Evolutionary conservation across 1,139 yeast species (phyloP).

Genomic region (Yamadazyma friedrichii): DNA sequence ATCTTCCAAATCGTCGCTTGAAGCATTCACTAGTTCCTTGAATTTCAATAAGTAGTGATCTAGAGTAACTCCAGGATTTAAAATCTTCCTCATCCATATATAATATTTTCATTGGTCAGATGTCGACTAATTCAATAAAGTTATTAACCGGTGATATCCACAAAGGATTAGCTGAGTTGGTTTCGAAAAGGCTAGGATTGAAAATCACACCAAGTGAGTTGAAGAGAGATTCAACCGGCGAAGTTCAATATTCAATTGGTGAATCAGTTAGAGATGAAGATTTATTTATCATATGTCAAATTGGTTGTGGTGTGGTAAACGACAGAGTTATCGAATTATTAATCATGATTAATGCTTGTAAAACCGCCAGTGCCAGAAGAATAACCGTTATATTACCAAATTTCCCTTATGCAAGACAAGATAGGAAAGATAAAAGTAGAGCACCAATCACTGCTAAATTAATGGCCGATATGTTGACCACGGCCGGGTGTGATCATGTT

Average conservation of each 20-base stretch:
- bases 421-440: conserved; percentile 75
- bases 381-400: conserved; percentile 79
- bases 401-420: conserved; percentile 83
- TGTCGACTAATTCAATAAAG: conserved; percentile 85
- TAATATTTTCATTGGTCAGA: conserved; percentile 16
- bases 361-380: conserved; percentile 75
- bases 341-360: conserved; percentile 73
- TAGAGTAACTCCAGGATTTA: too few relatives aligned
- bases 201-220: conserved; percentile 65
- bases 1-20: neutral
- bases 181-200: conserved; percentile 63
- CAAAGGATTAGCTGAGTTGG: conserved; percentile 78
- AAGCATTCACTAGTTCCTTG: neutral
- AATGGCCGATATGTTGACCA: conserved; percentile 70
- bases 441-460: conserved; percentile 82
- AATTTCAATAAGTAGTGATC: too few relatives aligned
- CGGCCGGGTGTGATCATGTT: conserved; percentile 81
- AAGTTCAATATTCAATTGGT: conserved; percentile 87
- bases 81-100: neutral
- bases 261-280: conserved; percentile 98
- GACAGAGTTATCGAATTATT: conserved; percentile 79
- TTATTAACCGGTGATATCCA: conserved; percentile 89
- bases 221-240: conserved; percentile 69
- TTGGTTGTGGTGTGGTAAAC: conserved; percentile 89
- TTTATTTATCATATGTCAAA: conserved; percentile 77